A percentile compares a stretch with the other conserved stretches of the same genome.
These are phyloP conservation scores for Ambrosia artemisiifolia DNA, from an alignment of 129 eudicot genomes.

Conservation along the genomic window DNA sequence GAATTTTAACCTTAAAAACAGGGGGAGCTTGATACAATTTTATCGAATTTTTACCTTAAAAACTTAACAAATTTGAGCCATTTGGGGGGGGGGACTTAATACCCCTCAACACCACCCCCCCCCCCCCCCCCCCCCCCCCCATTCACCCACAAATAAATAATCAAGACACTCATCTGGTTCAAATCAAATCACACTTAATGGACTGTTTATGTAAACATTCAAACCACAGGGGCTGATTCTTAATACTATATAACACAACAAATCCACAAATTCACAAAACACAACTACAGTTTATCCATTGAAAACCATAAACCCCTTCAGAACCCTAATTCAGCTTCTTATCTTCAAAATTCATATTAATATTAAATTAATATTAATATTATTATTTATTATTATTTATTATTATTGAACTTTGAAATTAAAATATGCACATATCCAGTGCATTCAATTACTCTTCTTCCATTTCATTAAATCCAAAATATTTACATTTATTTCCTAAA, in stretches of 20 bases:
- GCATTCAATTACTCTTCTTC: conserved; percentile 26
- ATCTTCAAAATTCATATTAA: conserved; percentile 4
- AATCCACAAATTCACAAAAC: background rate
- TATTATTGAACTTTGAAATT: background rate
- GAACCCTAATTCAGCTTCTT: conserved; percentile 31
- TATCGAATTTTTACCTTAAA: too few species aligned
- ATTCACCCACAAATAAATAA: too few species aligned
- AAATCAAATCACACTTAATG: too few species aligned
- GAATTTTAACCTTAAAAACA: too few species aligned
- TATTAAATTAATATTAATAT: too few species aligned
- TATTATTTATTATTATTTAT: too few species aligned
- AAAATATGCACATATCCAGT: conserved; percentile 28
- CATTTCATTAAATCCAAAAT: conserved; percentile 16
- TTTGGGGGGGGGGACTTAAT: too few species aligned
- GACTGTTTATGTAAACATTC: background rate
- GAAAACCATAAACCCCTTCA: conserved; percentile 27
- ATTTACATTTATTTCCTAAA: conserved; percentile 19
- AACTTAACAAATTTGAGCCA: too few species aligned
- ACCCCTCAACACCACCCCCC: too few species aligned
- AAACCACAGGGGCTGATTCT: background rate
- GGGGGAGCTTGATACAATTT: too few species aligned
- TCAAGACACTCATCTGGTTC: too few species aligned
- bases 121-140: too few species aligned
- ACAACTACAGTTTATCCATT: background rate
- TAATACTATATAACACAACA: background rate